Conservation (phyloP, 2,329 filamentous ascomycete genomes). For the Phymatotrichopsis omnivora region DNA sequence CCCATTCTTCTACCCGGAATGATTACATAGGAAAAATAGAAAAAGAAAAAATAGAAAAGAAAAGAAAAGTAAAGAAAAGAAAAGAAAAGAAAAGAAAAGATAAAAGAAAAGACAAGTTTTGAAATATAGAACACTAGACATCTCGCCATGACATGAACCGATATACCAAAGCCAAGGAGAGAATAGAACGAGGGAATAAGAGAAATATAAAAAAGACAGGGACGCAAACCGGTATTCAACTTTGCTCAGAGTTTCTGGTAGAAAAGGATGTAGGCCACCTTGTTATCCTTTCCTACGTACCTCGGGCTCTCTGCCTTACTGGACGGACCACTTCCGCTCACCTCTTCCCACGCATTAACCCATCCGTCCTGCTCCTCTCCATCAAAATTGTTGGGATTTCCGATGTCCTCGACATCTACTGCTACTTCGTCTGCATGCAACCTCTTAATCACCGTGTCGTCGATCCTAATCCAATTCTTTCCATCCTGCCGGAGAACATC, state of each 20-base stretch:
- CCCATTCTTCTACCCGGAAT: background rate
- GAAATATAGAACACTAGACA: slow-evolving; percentile 6
- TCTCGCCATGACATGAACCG: too few species aligned
- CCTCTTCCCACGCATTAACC: slow-evolving; percentile 68
- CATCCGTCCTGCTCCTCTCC: slow-evolving; percentile 50
- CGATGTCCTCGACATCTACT: slow-evolving; percentile 52
- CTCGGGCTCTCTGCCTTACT: slow-evolving; percentile 49
- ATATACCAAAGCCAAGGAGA: too few species aligned
- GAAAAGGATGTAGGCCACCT: slow-evolving; percentile 93
- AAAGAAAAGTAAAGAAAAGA: background rate
- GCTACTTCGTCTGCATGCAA: slow-evolving; percentile 83
- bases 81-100: background rate
- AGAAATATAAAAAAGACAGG: slow-evolving; percentile 2
- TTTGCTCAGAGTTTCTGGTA: slow-evolving; percentile 59
- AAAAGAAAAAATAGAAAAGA: background rate
- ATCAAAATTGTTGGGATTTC: slow-evolving; percentile 54
- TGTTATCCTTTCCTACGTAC: slow-evolving; percentile 74
- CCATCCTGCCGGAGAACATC: slow-evolving; percentile 90
- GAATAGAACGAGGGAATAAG: slow-evolving; percentile 6
- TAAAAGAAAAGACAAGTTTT: background rate
- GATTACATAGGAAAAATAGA: background rate
- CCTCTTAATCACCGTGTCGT: slow-evolving; percentile 82
- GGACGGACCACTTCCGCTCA: slow-evolving; percentile 58
- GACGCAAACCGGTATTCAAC: background rate
- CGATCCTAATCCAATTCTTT: slow-evolving; percentile 90